These are phyloP conservation scores for Davidsoniella neocaledoniae DNA, from an alignment of 2,329 filamentous ascomycete species.

Conservation along the genomic window DNA sequence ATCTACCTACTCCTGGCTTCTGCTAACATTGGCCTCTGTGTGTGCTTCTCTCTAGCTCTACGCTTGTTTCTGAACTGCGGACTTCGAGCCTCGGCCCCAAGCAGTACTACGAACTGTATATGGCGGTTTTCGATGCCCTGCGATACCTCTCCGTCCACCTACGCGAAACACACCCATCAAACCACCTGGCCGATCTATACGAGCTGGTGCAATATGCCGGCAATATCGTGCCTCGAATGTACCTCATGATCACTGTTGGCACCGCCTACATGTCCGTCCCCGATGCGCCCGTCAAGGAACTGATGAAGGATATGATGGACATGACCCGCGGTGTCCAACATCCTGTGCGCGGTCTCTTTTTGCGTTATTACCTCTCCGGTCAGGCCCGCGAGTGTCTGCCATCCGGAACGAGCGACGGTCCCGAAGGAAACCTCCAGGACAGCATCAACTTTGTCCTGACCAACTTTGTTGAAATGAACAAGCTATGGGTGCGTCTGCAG, in stretches of 20 bases:
- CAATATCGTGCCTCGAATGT: constrained; percentile 89
- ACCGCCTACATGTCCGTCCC: constrained; percentile 98
- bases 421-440: constrained; percentile 89
- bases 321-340: constrained; percentile 98
- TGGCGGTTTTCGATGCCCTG: constrained; percentile 95
- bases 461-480: constrained; percentile 99
- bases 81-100: constrained; percentile 96
- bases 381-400: constrained; percentile 86
- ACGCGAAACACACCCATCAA: constrained; percentile 91
- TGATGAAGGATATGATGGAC: constrained; percentile 99
- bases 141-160: constrained; percentile 93
- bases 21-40: neutral
- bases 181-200: constrained; percentile 95
- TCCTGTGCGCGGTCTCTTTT: constrained; percentile 82
- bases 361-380: constrained; percentile 90
- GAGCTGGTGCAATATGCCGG: constrained; percentile 96
- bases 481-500: constrained; percentile 93
- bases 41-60: constrained; percentile 49
- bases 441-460: constrained; percentile 96
- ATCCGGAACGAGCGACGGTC: constrained; percentile 66
- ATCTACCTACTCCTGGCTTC: neutral
- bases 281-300: constrained; percentile 96
- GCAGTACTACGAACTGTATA: constrained; percentile 99
- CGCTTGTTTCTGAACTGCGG: constrained; percentile 91
- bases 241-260: constrained; percentile 98